phyloP scores from a whole-genome alignment of 176 grass and related monocot species.

The Puccinellia tenuiflora region DNA sequence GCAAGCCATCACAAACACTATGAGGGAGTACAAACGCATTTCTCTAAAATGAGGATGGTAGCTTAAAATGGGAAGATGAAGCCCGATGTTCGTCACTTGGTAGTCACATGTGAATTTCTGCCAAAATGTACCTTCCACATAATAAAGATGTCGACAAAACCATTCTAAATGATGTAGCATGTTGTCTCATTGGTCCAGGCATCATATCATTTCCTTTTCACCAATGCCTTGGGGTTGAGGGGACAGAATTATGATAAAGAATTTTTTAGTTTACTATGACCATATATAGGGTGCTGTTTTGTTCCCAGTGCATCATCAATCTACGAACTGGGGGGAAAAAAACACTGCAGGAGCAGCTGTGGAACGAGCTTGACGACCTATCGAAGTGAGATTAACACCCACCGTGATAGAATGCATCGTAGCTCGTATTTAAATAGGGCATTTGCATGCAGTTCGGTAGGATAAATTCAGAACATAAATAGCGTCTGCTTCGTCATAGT shows the following conservation, averaged over 20 bases:
- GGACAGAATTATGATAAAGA: not conserved
- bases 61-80: not conserved
- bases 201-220: too few relatives aligned
- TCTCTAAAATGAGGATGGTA: conserved; percentile 46
- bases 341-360: not conserved
- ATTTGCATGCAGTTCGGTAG: not conserved
- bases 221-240: not conserved
- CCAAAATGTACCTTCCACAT: not conserved
- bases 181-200: not conserved
- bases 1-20: conserved; percentile 77
- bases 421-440: not conserved
- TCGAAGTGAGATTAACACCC: not conserved
- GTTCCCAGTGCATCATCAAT: not conserved
- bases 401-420: not conserved
- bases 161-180: not conserved
- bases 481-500: not conserved
- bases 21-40: conserved; percentile 84
- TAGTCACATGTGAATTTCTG: not conserved
- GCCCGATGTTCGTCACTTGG: not conserved
- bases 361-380: not conserved
- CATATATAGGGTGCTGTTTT: not conserved
- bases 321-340: not conserved
- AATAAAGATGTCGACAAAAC: not conserved
- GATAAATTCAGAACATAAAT: not conserved
- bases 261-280: not conserved